Percentiles rank a stretch among this genome's conserved stretches.
phyloP scores from a whole-genome alignment of 192 early-diverging fungal genomes.

The Coemansia erecta region DNA sequence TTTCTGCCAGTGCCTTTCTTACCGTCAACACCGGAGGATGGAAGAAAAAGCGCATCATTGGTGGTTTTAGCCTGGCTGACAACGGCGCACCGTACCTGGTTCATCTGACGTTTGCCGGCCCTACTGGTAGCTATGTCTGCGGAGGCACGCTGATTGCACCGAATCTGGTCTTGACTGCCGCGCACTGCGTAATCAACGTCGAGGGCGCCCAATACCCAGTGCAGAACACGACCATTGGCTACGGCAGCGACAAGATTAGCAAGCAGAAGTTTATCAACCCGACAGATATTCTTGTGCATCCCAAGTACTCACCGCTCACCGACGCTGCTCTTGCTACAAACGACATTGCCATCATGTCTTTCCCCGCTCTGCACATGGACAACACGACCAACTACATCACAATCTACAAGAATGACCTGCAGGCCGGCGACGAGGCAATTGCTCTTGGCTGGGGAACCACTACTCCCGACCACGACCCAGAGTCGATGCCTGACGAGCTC shows the following conservation, averaged over 20 bases:
- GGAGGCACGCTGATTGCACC: slow-evolving; percentile 12
- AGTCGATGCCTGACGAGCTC: slow-evolving; percentile 3
- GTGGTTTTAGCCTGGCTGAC: slow-evolving; percentile 8
- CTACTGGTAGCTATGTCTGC: not conserved
- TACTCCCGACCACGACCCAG: not conserved
- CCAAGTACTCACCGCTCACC: not conserved
- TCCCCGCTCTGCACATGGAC: not conserved
- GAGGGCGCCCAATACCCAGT: not conserved
- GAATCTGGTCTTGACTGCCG: slow-evolving; percentile 11
- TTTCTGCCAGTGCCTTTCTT: not conserved
- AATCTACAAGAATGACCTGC: not conserved
- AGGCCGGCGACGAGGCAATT: not conserved
- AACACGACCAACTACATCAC: not conserved
- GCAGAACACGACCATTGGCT: slow-evolving; percentile 5
- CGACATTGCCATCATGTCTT: not conserved
- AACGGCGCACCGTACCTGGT: slow-evolving; percentile 7
- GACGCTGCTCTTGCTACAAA: not conserved
- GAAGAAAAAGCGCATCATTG: slow-evolving; percentile 12
- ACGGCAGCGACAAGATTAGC: slow-evolving; percentile 10
- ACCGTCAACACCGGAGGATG: not conserved
- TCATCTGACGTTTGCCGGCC: not conserved
- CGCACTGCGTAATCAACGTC: slow-evolving; percentile 9
- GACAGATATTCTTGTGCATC: not conserved
- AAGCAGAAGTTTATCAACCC: not conserved
- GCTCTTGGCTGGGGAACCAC: slow-evolving; percentile 5